Base-by-base conservation (phyloP, 257 asterid genomes). In the Parsonsia alboflavescens region DNA sequence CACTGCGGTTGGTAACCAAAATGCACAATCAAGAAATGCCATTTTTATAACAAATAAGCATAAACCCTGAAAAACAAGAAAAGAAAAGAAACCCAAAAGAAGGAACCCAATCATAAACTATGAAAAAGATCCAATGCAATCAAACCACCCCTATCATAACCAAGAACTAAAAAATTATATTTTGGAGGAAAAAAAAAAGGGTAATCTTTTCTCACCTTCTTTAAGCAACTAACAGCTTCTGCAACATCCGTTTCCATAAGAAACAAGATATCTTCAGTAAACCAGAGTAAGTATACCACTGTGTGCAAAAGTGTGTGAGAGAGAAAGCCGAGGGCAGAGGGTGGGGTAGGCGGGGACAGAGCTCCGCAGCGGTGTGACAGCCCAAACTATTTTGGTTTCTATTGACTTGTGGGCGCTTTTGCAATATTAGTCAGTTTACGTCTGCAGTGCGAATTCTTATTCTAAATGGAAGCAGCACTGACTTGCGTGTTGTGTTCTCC, bases 271-370 rank as follows among this genome's bases (percentile, higher is more conserved):
- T 16, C 8, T 6, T 49, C 70, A 1, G 48, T 7, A 7, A 36
- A 65, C 28, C 28, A 65, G 28, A 2, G 13, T 65, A 7, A 8
- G 49, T 28, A 19, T 39, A 65, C 9, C 28, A 39, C 17, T 39
- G 70, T 26, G 73, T 24, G 73, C 13, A 1, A 22, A 17, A 68
- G 70, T 16, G 76, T 52, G 50, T 8, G 70, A 13, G 69, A n/a
- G 77, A 62, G 12, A 50, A 15, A 50, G 41, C 7, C 9, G 26
- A 39, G 26, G 24, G 19, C 3, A 6, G 45, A 7, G 49, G 28
- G 16, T n/a, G 49, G 39, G 58, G 16, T 0, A 0, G 61, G 28
- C 8, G 22, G 12, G 21, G 22, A 54, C 10, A 7, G 28, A 54
- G 61, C 21, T 54, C 7, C 9, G 13, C 2, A 54, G 2, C 10